Evolutionary conservation across 2,329 filamentous ascomycete species (phyloP).

Genomic region (Sclerotinia borealis): DNA sequence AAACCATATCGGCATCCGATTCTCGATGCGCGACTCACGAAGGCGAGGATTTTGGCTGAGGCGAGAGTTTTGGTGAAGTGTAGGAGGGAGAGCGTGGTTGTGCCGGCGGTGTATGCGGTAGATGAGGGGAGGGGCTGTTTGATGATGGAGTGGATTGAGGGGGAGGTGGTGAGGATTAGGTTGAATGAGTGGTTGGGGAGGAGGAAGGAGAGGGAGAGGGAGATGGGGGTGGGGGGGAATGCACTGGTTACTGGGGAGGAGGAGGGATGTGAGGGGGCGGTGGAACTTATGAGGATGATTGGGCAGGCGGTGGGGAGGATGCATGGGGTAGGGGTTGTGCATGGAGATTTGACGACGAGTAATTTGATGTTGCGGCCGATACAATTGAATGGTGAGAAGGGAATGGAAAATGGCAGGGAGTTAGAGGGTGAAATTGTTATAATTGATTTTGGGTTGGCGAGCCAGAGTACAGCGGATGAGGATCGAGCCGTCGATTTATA

Average conservation of each 20-base stretch:
- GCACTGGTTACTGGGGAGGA: conserved; percentile 28
- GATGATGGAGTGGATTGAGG: conserved; percentile 79
- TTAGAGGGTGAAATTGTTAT: conserved; percentile 73
- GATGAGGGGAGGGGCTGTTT: conserved; percentile 63
- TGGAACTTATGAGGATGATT: conserved; percentile 61
- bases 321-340: conserved; percentile 80
- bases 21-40: conserved; percentile 82
- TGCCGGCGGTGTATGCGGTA: conserved; percentile 72
- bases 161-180: conserved; percentile 60
- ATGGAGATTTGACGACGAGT: conserved; percentile 94
- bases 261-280: conserved; percentile 45
- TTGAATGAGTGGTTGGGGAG: conserved; percentile 62
- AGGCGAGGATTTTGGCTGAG: conserved; percentile 81
- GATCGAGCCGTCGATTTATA: conserved; percentile 95
- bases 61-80: conserved; percentile 78
- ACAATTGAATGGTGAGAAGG: conserved; percentile 14
- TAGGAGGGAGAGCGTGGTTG: conserved; percentile 68
- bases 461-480: conserved; percentile 75
- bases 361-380: conserved; percentile 73
- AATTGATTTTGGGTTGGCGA: conserved; percentile 91
- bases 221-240: conserved; percentile 36
- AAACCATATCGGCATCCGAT: conserved; percentile 90
- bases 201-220: conserved; percentile 25
- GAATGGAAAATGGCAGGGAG: conserved; percentile 20
- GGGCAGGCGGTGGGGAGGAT: conserved; percentile 66